Percentiles rank a stretch among this genome's conserved stretches.
Conservation (phyloP, 2,329 filamentous ascomycete genomes). For the Penicillium sp. region DNA sequence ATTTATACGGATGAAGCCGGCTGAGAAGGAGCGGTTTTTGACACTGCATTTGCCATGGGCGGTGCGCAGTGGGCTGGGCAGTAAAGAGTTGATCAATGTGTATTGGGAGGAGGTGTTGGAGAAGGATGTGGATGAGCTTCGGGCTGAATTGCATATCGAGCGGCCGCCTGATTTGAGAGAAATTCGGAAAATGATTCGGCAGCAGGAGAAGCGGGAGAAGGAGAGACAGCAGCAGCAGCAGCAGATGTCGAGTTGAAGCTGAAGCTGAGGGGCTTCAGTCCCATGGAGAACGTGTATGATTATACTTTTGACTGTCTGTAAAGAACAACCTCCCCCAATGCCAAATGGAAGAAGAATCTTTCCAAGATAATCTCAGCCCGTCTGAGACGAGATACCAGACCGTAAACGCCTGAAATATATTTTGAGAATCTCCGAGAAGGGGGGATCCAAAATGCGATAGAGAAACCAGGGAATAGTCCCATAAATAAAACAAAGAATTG, state of each 20-base stretch:
- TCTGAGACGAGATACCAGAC: conserved; percentile 6
- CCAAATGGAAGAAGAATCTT: background rate
- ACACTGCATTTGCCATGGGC: conserved; percentile 80
- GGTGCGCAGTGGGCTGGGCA: conserved; percentile 74
- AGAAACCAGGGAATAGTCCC: background rate
- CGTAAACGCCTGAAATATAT: conserved; percentile 22
- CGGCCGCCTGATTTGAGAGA: conserved; percentile 82
- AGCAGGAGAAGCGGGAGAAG: conserved; percentile 69
- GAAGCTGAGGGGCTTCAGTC: background rate
- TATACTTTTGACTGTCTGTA: conserved; percentile 7
- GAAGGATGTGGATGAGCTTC: conserved; percentile 76
- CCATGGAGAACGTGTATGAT: conserved; percentile 23
- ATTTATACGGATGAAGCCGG: conserved; percentile 64
- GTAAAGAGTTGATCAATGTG: conserved; percentile 86
- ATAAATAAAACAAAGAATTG: background rate
- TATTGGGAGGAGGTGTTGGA: conserved; percentile 97
- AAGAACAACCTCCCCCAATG: conserved; percentile 17
- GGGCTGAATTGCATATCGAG: conserved; percentile 78
- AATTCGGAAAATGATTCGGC: conserved; percentile 71
- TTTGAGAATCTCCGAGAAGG: conserved; percentile 9
- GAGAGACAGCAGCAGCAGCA: conserved; percentile 45
- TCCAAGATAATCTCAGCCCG: background rate
- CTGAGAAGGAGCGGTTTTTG: conserved; percentile 69
- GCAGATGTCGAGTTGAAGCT: conserved; percentile 23
- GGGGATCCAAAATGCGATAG: background rate